phyloP scores from a whole-genome alignment of 352 stramenopile species.

The Globisporangium sylvaticum region DNA sequence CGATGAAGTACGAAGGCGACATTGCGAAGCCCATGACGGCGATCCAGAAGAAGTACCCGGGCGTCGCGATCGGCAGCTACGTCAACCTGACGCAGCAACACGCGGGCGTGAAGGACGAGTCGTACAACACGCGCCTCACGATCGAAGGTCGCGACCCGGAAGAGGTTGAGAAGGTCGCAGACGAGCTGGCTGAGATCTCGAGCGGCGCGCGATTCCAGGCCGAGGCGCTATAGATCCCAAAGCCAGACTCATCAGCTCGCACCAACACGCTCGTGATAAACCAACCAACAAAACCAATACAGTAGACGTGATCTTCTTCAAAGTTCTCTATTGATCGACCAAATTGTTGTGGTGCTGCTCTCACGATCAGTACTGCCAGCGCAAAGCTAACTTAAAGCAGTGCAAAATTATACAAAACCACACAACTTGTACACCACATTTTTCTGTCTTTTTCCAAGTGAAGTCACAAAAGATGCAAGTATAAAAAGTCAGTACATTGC shows the following conservation, averaged over 20 bases:
- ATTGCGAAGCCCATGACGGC: constrained; percentile 58
- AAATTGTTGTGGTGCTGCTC: background rate
- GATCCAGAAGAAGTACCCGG: constrained; percentile 60
- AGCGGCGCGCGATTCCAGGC: constrained; percentile 22
- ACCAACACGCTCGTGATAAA: background rate
- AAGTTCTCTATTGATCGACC: background rate
- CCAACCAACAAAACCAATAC: background rate
- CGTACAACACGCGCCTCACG: constrained; percentile 67
- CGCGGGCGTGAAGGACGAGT: constrained; percentile 43
- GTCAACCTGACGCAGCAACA: constrained; percentile 73
- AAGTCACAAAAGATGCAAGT: too few relatives aligned
- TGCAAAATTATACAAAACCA: too few relatives aligned
- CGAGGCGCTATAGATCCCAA: background rate
- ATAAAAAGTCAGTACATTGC: too few relatives aligned
- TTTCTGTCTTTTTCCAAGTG: too few relatives aligned
- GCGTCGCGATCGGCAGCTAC: constrained; percentile 81
- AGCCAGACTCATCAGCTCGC: background rate
- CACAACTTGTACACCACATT: too few relatives aligned
- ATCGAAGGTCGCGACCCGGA: constrained; percentile 51
- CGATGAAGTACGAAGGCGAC: constrained; percentile 59
- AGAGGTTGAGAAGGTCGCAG: constrained; percentile 52
- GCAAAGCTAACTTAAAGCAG: too few relatives aligned
- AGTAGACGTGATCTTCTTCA: background rate
- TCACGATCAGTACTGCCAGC: too few relatives aligned
- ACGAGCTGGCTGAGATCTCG: constrained; percentile 28